A percentile compares a stretch with the other conserved stretches of the same genome.
Evolutionary conservation across 495 filamentous ascomycete genomes (phyloP).

Genomic region (Penicillium turbatum): DNA sequence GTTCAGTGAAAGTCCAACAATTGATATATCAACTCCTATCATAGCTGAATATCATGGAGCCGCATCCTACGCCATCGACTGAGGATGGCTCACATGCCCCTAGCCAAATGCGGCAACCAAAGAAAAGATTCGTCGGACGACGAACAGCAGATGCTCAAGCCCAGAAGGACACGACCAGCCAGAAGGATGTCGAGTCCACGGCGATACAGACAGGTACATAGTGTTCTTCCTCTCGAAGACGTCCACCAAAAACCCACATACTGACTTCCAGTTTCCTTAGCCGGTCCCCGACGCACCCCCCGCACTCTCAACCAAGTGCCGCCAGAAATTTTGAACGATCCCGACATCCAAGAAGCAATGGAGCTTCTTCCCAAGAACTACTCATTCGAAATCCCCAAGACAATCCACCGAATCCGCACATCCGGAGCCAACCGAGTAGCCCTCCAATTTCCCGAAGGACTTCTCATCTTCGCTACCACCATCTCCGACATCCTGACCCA

Average conservation of each 20-base stretch:
- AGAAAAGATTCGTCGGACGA: conserved; percentile 75
- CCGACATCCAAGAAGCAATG: conserved; percentile 85
- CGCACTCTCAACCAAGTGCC: conserved; percentile 87
- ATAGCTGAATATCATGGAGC: neutral
- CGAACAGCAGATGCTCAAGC: conserved; percentile 54
- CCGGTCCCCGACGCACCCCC: conserved; percentile 60
- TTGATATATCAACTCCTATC: neutral
- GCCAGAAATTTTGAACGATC: conserved; percentile 76
- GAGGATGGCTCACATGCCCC: conserved; percentile 4
- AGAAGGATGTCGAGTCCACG: conserved; percentile 61
- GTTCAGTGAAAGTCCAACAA: neutral
- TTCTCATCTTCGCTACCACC: conserved; percentile 93
- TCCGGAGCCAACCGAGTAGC: conserved; percentile 74
- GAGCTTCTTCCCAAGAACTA: conserved; percentile 87
- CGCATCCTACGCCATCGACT: neutral
- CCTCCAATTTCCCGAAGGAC: conserved; percentile 93
- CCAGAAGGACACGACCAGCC: conserved; percentile 36
- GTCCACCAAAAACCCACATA: no score
- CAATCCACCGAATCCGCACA: conserved; percentile 86
- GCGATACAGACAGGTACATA: conserved; percentile 41
- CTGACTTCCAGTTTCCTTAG: conserved; percentile 25
- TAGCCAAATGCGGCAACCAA: conserved; percentile 49
- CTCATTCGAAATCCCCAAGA: conserved; percentile 97
- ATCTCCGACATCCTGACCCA: conserved; percentile 94
- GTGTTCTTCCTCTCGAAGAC: neutral